Evolutionary conservation across 129 eudicot genomes (phyloP).

Genomic region (Artemisia argyi): DNA sequence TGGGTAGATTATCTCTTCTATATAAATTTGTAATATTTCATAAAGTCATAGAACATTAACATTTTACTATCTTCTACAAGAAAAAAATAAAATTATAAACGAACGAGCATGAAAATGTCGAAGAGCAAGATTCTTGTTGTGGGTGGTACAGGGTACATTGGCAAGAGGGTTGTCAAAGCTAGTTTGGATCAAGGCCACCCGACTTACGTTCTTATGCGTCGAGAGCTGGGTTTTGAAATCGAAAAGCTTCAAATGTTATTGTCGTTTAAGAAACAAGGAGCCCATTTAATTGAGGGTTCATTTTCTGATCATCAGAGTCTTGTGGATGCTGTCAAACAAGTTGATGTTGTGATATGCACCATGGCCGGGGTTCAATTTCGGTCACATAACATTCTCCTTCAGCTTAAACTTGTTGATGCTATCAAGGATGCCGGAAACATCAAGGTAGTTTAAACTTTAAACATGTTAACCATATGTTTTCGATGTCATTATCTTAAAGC

Average conservation of each 20-base stretch:
- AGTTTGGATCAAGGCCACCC: constrained; percentile 51
- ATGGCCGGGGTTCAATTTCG: constrained; percentile 74
- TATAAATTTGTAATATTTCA: neutral
- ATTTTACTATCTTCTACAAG: neutral
- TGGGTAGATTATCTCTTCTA: neutral
- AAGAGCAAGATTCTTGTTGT: constrained; percentile 46
- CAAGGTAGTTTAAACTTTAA: constrained; percentile 34
- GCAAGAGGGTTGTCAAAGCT: constrained; percentile 50
- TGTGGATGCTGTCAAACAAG: constrained; percentile 66
- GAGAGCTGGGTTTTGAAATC: constrained; percentile 49
- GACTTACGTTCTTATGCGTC: constrained; percentile 43
- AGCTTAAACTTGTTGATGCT: constrained; percentile 80
- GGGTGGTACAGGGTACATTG: constrained; percentile 59
- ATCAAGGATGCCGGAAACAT: constrained; percentile 75
- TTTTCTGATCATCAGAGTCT: constrained; percentile 63
- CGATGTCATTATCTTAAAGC: neutral
- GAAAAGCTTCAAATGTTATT: constrained; percentile 60
- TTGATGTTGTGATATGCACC: constrained; percentile 71
- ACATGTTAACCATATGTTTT: neutral
- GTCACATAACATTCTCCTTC: constrained; percentile 57
- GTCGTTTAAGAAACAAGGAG: constrained; percentile 66
- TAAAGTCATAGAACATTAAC: neutral
- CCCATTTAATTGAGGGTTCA: constrained; percentile 51
- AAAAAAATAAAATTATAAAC: neutral
- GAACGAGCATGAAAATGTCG: constrained; percentile 16